phyloP scores from a whole-genome alignment of 2,329 filamentous ascomycete genomes.

The Diaporthe vaccinii region DNA sequence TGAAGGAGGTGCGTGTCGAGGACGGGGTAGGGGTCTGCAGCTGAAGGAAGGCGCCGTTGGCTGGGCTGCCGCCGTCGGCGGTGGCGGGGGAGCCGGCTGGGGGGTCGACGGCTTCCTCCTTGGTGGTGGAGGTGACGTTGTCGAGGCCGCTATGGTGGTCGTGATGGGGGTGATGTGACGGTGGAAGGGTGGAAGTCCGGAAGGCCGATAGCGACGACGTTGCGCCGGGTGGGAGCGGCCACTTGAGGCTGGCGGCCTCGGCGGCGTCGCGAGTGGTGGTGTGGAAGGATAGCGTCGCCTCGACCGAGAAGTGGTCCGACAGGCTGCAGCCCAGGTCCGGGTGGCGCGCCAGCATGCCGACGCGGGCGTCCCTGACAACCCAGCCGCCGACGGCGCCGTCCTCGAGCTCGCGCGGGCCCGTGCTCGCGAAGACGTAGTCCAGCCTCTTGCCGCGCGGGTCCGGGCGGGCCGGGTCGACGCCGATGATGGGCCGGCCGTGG shows the following conservation, averaged over 20 bases:
- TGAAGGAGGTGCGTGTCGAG: slow-evolving; percentile 27
- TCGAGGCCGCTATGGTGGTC: slow-evolving; percentile 23
- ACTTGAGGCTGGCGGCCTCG: slow-evolving; percentile 43
- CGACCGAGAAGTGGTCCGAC: slow-evolving; percentile 95
- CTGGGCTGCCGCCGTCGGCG: slow-evolving; percentile 23
- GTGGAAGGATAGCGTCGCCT: slow-evolving; percentile 77
- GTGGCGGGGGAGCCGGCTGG: slow-evolving; percentile 42
- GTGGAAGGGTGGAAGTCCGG: slow-evolving; percentile 39
- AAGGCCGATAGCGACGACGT: slow-evolving; percentile 38
- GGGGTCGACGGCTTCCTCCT: slow-evolving; percentile 45
- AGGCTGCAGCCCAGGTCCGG: slow-evolving; percentile 86
- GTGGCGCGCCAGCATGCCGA: slow-evolving; percentile 87
- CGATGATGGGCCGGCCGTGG: slow-evolving; percentile 71
- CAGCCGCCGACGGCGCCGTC: slow-evolving; percentile 62
- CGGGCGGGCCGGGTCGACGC: slow-evolving; percentile 73
- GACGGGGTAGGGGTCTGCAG: slow-evolving; percentile 51
- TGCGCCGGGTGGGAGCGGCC: slow-evolving; percentile 38
- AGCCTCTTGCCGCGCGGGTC: slow-evolving; percentile 87
- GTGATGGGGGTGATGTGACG: slow-evolving; percentile 42
- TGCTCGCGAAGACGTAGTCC: slow-evolving; percentile 92
- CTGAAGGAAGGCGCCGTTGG: slow-evolving; percentile 54
- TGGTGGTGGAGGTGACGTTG: slow-evolving; percentile 40
- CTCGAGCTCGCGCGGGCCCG: slow-evolving; percentile 50
- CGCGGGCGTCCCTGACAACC: slow-evolving; percentile 77
- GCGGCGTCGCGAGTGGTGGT: slow-evolving; percentile 18